These are phyloP conservation scores for Gnetum montanum DNA, from an alignment of 75 land plant genomes.

Conservation along the genomic window DNA sequence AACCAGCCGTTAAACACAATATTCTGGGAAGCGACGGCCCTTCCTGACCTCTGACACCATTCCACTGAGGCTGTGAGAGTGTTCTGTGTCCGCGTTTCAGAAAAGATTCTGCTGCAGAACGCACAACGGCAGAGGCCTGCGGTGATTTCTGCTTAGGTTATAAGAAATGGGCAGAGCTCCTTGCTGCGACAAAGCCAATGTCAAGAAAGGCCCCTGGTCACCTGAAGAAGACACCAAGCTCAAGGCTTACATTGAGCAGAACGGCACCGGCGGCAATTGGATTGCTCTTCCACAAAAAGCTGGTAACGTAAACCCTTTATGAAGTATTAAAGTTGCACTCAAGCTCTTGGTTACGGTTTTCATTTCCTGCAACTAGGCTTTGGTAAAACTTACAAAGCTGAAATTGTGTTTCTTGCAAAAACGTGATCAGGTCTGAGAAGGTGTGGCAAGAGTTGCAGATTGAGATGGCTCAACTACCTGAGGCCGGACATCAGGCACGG, in stretches of 20 bases:
- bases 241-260: conserved; percentile 9
- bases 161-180: conserved; percentile 32
- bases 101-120: background rate
- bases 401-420: too few relatives aligned
- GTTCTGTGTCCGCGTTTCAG: background rate
- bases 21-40: background rate
- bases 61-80: background rate
- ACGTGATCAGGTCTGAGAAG: conserved; percentile 23
- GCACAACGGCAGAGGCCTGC: background rate
- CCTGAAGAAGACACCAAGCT: conserved; percentile 29
- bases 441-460: conserved; percentile 53
- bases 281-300: conserved; percentile 28
- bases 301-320: background rate
- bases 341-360: too few relatives aligned
- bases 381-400: too few relatives aligned
- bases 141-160: background rate
- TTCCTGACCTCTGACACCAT: background rate
- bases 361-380: too few relatives aligned
- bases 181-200: conserved; percentile 35
- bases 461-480: conserved; percentile 52
- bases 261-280: conserved; percentile 28
- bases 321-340: too few relatives aligned
- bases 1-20: background rate
- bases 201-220: conserved; percentile 33
- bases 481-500: conserved; percentile 58